Evolutionary conservation across 108 stramenopile species (phyloP).

Genomic region (Bacterosira constricta): DNA sequence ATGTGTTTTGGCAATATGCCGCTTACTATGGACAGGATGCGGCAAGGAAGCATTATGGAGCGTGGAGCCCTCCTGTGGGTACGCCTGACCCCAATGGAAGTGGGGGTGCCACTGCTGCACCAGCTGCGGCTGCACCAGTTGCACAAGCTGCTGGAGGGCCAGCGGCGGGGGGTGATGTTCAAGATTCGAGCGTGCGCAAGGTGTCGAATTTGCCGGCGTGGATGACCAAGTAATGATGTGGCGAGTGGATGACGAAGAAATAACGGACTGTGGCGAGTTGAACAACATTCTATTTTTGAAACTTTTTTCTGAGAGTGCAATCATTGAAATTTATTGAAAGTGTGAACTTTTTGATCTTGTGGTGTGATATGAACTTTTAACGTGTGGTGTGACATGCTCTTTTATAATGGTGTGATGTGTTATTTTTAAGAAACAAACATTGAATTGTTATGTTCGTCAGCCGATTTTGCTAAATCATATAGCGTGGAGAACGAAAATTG

Average conservation of each 20-base stretch:
- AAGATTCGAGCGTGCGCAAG: slow-evolving; percentile 80
- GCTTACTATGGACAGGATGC: slow-evolving; percentile 87
- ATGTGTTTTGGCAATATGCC: slow-evolving; percentile 87
- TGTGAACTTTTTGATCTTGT: slow-evolving; percentile 1
- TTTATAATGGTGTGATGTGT: slow-evolving; percentile 6
- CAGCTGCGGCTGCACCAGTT: slow-evolving; percentile 22
- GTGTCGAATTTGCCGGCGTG: slow-evolving; percentile 91
- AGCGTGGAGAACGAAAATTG: no score
- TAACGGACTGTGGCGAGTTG: neutral
- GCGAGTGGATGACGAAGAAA: neutral
- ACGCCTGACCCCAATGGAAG: slow-evolving; percentile 88
- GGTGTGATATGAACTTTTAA: neutral
- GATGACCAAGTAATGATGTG: slow-evolving; percentile 70
- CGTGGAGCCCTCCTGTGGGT: slow-evolving; percentile 87
- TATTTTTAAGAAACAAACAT: neutral
- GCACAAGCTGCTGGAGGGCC: slow-evolving; percentile 21
- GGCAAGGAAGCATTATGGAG: slow-evolving; percentile 86
- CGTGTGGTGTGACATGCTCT: slow-evolving; percentile 1
- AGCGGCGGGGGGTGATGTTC: slow-evolving; percentile 28
- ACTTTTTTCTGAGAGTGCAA: neutral
- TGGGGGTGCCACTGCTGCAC: slow-evolving; percentile 45
- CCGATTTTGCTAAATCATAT: no score
- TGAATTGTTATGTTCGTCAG: no score
- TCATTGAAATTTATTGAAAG: neutral
- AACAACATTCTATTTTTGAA: neutral